A percentile compares a stretch with the other conserved stretches of the same genome.
Conservation (phyloP, 768 basidiomycete species). For the Psilocybe tampanensis region DNA sequence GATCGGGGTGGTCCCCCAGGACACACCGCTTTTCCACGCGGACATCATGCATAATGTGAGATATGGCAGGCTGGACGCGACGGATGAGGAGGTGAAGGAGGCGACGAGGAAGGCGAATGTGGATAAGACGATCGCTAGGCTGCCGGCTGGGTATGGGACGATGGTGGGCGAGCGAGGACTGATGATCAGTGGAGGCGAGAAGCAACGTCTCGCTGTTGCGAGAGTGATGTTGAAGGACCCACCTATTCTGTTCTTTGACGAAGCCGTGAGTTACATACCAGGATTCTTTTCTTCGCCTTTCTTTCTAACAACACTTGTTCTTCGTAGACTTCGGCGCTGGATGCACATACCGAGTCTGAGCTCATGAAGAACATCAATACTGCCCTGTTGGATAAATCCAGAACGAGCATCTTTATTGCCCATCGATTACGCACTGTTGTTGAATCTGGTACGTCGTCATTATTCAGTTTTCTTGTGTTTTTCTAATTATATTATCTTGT, state of each 20-base stretch:
- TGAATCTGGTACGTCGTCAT: conserved; percentile 68
- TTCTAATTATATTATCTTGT: not conserved
- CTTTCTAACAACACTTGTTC: not conserved
- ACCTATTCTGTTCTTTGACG: conserved; percentile 96
- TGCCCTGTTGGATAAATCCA: conserved; percentile 70
- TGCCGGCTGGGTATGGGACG: conserved; percentile 88
- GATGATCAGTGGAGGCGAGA: conserved; percentile 99
- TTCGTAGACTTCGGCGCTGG: conserved; percentile 87
- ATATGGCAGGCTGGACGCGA: conserved; percentile 87
- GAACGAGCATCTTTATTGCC: conserved; percentile 97
- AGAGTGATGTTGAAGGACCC: conserved; percentile 93
- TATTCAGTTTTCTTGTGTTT: not conserved
- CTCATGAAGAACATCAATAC: conserved; percentile 93
- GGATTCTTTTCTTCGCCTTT: conserved; percentile 2
- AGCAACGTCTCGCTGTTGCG: conserved; percentile 94
- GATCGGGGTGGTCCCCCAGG: conserved; percentile 97
- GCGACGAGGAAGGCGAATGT: conserved; percentile 89
- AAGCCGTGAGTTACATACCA: conserved; percentile 83
- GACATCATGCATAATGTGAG: conserved; percentile 95
- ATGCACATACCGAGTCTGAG: conserved; percentile 93
- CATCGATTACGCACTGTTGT: conserved; percentile 89
- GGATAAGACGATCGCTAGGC: conserved; percentile 71
- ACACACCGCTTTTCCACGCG: conserved; percentile 96
- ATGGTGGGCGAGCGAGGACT: conserved; percentile 95
- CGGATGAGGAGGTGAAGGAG: conserved; percentile 85